Evolutionary conservation across 75 land plant genomes (phyloP).

Genomic region (Isoetes taiwanensis): DNA sequence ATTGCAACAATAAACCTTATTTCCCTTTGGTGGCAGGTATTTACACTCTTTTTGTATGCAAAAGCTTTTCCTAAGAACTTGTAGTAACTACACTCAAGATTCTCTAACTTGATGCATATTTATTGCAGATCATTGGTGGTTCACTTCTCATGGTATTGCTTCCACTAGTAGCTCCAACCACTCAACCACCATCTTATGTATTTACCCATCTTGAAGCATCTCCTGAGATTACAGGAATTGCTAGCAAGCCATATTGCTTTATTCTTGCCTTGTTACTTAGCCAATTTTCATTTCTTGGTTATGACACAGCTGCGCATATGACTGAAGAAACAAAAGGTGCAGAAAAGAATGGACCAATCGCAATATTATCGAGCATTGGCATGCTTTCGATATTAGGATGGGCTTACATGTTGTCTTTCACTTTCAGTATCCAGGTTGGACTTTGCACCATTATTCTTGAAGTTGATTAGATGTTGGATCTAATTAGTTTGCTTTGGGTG

Average conservation of each 20-base stretch:
- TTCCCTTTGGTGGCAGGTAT: slow-evolving; percentile 95
- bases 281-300: slow-evolving; percentile 81
- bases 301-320: slow-evolving; percentile 84
- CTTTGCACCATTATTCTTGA: too few species aligned
- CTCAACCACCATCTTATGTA: slow-evolving; percentile 71
- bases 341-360: slow-evolving; percentile 79
- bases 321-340: slow-evolving; percentile 94
- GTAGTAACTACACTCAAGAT: neutral
- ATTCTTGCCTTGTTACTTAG: slow-evolving; percentile 64
- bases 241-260: slow-evolving; percentile 44
- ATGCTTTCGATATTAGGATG: slow-evolving; percentile 73
- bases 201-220: slow-evolving; percentile 49
- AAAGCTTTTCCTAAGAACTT: too few species aligned
- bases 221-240: slow-evolving; percentile 48
- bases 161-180: slow-evolving; percentile 55
- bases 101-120: neutral
- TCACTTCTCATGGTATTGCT: slow-evolving; percentile 64
- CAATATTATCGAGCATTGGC: slow-evolving; percentile 82
- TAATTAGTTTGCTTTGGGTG: too few species aligned
- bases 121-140: slow-evolving; percentile 61
- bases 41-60: neutral
- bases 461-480: too few species aligned
- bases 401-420: slow-evolving; percentile 76
- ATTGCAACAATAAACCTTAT: slow-evolving; percentile 70
- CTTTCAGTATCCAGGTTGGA: slow-evolving; percentile 92